Percentiles rank a stretch among this genome's conserved stretches.
Conservation (phyloP, 495 filamentous ascomycete species). For the Penicillium cosmopolitanum region DNA sequence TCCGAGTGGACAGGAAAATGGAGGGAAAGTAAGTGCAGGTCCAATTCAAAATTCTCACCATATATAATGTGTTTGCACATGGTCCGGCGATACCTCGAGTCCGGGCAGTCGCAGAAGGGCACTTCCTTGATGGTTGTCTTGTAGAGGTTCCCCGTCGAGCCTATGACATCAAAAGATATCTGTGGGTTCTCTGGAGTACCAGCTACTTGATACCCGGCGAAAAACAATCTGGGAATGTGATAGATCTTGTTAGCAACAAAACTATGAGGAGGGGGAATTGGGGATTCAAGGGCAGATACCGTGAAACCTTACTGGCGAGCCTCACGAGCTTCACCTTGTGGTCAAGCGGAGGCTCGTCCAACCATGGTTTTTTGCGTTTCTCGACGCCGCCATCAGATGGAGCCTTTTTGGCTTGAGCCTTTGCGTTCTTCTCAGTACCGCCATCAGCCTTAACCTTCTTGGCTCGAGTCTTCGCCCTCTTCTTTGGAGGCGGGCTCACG, state of each 20-base stretch:
- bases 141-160: conserved; percentile 74
- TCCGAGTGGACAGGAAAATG: conserved; percentile 8
- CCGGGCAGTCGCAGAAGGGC: conserved; percentile 71
- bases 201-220: conserved; percentile 52
- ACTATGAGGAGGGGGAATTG: not conserved
- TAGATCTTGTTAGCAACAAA: not conserved
- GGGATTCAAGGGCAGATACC: not conserved
- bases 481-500: not conserved
- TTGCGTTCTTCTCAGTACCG: not conserved
- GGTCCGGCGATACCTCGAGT: conserved; percentile 55
- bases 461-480: not conserved
- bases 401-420: not conserved
- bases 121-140: conserved; percentile 55
- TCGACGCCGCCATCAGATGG: not conserved
- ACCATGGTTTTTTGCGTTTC: not conserved
- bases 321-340: not conserved
- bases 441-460: not conserved
- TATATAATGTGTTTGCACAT: conserved; percentile 80
- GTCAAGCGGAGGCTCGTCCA: not conserved
- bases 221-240: conserved; percentile 53
- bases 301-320: not conserved
- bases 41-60: conserved; percentile 36
- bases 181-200: conserved; percentile 45
- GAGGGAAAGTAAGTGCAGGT: conserved; percentile 16
- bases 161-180: conserved; percentile 68